Evolutionary conservation across 306 rosid species (phyloP), one percentile per base, ranked within the genome.

Genomic region (Mucuna pruriens): DNA sequence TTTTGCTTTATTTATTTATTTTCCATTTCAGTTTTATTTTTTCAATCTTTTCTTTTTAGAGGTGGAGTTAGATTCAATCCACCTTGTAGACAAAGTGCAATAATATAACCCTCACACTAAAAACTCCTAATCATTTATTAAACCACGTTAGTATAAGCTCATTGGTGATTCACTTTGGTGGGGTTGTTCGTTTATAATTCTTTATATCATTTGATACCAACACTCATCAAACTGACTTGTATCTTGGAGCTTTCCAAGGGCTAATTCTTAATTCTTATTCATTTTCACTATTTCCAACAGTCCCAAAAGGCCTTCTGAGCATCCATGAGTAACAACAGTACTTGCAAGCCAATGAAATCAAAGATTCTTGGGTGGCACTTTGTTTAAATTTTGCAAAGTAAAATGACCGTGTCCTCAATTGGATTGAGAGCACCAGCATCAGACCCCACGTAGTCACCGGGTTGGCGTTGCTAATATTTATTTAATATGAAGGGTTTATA

Each of bases 31-130:
- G 29, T 67, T 49, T 49, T 66, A 8, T 12, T 6, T 0, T 23
- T 13, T 7, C 16, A 3, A 3, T 6, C 22, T 70, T 58, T 40
- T 45, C 46, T 73, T 81, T 51, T 36, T 19, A 2, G 82, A 60
- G 16, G 64, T 62, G 44, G 75, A 77, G 64, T 83, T 77, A n/a
- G 76, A 77, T 63, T 15, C 64, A 75, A 83, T 49, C 74, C 80
- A 64, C 42, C 46, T 23, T 33, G 16, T 16, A 73, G 34, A 62
- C 48, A 66, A 70, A 84, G 71, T 40, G 86, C 66, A 73, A 64
- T 72, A 65, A 54, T 74, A 51, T 39, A 71, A 71, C 23, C 79
- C 75, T 49, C 75, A 71, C 80, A 19, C 76, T 71, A 7, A 25
- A 83, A 72, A 71, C 26, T 31, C 60, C 31, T 71, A 76, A 79